Evolutionary conservation across 306 rosid species (phyloP), one percentile per base, ranked within the genome.

Genomic region (Medicago arabica): DNA sequence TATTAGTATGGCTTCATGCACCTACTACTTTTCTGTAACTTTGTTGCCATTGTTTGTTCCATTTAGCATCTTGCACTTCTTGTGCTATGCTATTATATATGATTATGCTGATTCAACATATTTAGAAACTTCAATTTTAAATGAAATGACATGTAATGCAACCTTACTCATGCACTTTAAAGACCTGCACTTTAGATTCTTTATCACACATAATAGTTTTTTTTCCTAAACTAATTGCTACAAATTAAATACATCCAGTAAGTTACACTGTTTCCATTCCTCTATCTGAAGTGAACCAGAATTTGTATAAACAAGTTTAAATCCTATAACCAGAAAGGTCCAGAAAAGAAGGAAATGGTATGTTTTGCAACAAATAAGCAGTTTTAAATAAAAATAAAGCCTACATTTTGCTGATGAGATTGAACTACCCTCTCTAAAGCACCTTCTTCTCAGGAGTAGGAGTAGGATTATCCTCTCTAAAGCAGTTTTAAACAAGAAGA

Each of bases 241-340:
- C 47, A 69, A 18, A 18, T 9, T 11, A 78, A 60, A 15, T 47
- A 47, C 65, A 38, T 70, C 77, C 44, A 31, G 66, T 17, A 51
- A 62, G 75, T 54, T 18, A 28, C 19, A 9, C 31, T 19, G 34
- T 51, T 40, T 71, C 11, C 51, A 76, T 59, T 71, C 77, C 82
- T 58, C 54, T 55, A 49, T 71, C 70, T 57, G 70, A 72, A 43
- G 51, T 16, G 31, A 76, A 69, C 43, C 82, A 81, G 59, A 64
- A 53, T 75, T 67, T 80, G 86, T 88, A 84, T 75, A 53, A 71
- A 51, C 77, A 72, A 67, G 44, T 49, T 75, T 71, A 84, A 54
- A 34, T 47, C 82, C 83, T 85, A 81, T 71, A 77, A 61, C 57
- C 47, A 21, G 50, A 44, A 79, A 54, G 31, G 38, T n/a, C 16